Percentiles rank a stretch among this genome's conserved stretches.
Conservation (phyloP, 208 protist species). For the Trypanosoma conorhini region DNA sequence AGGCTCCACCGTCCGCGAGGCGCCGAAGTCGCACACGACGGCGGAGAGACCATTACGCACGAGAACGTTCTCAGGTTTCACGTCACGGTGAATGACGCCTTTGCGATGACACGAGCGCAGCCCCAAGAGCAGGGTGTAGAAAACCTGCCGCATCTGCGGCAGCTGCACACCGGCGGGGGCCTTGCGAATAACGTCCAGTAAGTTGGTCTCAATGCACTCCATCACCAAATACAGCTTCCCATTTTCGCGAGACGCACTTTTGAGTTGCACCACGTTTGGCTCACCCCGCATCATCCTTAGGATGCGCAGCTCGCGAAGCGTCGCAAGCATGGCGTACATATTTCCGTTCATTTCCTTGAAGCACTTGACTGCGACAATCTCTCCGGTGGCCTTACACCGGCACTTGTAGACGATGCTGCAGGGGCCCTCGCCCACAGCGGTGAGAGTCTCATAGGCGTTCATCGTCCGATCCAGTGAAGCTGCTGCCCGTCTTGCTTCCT, state of each 20-base stretch:
- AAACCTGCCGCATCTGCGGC: constrained; percentile 52
- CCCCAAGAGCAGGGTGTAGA: constrained; percentile 90
- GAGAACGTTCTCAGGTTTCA: constrained; percentile 94
- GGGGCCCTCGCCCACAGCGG: constrained; percentile 92
- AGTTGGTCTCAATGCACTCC: constrained; percentile 90
- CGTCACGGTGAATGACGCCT: constrained; percentile 91
- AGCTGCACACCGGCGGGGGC: constrained; percentile 50
- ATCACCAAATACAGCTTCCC: constrained; percentile 94
- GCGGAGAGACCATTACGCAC: constrained; percentile 55
- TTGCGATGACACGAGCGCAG: constrained; percentile 91
- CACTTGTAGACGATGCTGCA: constrained; percentile 95
- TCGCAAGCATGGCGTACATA: constrained; percentile 86
- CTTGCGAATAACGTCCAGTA: constrained; percentile 88
- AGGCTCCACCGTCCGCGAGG: constrained; percentile 53
- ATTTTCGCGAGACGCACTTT: constrained; percentile 85
- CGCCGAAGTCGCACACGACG: constrained; percentile 92
- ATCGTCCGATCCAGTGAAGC: constrained; percentile 25
- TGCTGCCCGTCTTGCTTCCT: not conserved
- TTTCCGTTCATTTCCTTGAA: constrained; percentile 94
- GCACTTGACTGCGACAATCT: constrained; percentile 94
- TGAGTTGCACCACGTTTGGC: constrained; percentile 91
- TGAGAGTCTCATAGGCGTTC: constrained; percentile 75
- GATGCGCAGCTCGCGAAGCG: constrained; percentile 92
- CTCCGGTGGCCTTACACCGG: constrained; percentile 68
- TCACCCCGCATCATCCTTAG: constrained; percentile 88